Conservation (phyloP, 805 yeast species). For the Torulaspora delbrueckii region DNA sequence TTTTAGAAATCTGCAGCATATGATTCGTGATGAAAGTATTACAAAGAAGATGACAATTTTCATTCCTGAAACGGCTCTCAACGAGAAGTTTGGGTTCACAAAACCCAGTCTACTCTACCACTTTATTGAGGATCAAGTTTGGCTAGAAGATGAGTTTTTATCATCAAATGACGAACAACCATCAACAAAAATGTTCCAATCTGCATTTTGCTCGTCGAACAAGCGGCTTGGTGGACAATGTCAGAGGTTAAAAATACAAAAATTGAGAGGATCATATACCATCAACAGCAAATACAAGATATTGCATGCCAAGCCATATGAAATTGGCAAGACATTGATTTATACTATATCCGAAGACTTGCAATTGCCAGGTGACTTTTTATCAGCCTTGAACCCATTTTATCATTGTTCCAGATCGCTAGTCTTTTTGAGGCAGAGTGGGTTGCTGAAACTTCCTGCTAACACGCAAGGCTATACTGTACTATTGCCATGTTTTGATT, state of each 20-base stretch:
- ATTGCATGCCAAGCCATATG: conserved; percentile 38
- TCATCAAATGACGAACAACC: background rate
- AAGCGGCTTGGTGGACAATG: conserved; percentile 56
- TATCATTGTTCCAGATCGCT: conserved; percentile 63
- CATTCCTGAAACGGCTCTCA: conserved; percentile 41
- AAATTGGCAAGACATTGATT: conserved; percentile 61
- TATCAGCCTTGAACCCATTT: conserved; percentile 60
- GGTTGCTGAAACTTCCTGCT: conserved; percentile 47
- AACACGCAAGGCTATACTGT: conserved; percentile 66
- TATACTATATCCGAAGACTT: conserved; percentile 59
- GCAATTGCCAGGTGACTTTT: conserved; percentile 57
- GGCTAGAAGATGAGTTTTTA: background rate
- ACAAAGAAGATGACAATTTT: conserved; percentile 55
- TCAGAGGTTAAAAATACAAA: conserved; percentile 49
- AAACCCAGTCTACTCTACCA: conserved; percentile 53
- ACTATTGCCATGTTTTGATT: conserved; percentile 68
- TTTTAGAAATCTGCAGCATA: conserved; percentile 49
- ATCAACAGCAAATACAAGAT: conserved; percentile 58
- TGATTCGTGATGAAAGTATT: conserved; percentile 50
- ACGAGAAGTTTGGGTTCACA: conserved; percentile 33
- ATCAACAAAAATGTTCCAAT: conserved; percentile 38
- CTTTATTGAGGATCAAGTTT: conserved; percentile 37
- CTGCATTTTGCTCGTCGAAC: conserved; percentile 52
- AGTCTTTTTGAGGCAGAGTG: conserved; percentile 48
- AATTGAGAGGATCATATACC: conserved; percentile 25